A percentile compares a stretch with the other conserved stretches of the same genome.
phyloP scores from a whole-genome alignment of 768 basidiomycete genomes.

The Trametes meyenii region DNA sequence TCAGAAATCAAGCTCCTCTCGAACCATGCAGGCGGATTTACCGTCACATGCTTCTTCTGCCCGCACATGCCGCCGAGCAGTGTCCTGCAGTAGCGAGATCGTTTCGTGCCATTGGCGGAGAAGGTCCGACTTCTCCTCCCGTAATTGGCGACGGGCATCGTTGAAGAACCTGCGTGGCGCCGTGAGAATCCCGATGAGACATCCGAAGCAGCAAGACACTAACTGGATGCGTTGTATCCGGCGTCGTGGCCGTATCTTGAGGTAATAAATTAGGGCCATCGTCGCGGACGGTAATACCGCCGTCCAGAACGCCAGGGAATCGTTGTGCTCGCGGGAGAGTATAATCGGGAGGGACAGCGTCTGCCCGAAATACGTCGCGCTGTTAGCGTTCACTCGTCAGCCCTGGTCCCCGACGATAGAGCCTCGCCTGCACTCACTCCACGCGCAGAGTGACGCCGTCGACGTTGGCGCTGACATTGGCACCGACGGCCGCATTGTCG shows the following conservation, averaged over 20 bases:
- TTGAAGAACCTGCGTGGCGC: slow-evolving; percentile 58
- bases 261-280: slow-evolving; percentile 56
- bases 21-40: slow-evolving; percentile 32
- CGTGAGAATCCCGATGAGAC: slow-evolving; percentile 18
- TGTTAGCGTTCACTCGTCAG: slow-evolving; percentile 28
- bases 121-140: slow-evolving; percentile 66
- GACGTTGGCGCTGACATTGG: slow-evolving; percentile 46
- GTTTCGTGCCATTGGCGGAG: slow-evolving; percentile 67
- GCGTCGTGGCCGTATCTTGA: slow-evolving; percentile 57
- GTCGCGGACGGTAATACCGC: slow-evolving; percentile 58
- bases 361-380: slow-evolving; percentile 60
- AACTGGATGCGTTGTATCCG: slow-evolving; percentile 56
- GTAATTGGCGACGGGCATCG: slow-evolving; percentile 59
- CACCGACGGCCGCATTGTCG: slow-evolving; percentile 46
- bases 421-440: slow-evolving; percentile 48
- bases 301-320: slow-evolving; percentile 51
- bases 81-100: slow-evolving; percentile 62
- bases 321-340: slow-evolving; percentile 53
- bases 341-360: slow-evolving; percentile 58
- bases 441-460: slow-evolving; percentile 55
- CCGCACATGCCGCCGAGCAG: slow-evolving; percentile 63
- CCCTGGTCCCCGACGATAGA: not conserved
- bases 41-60: slow-evolving; percentile 71
- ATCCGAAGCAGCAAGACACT: slow-evolving; percentile 30
- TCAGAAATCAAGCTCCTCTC: slow-evolving; percentile 18